Evolutionary conservation across 1,139 yeast species (phyloP), one percentile per base, ranked within the genome.

Genomic region (Pichia sp.): DNA sequence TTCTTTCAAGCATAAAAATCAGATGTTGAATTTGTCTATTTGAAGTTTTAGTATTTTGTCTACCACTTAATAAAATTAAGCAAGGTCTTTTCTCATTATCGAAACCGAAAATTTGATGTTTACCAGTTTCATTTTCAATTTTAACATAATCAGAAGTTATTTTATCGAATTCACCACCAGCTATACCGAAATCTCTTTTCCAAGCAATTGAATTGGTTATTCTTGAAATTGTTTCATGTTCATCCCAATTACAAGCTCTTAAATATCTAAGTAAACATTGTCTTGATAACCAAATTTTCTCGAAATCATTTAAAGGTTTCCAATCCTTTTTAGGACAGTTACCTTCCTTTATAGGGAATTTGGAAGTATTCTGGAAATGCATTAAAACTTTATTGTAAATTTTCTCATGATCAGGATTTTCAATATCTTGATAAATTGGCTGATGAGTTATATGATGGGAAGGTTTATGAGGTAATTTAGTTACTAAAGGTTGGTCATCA

Each of bases 151-250:
- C 85, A 1, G 84, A 67, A 0, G 82, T 73, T 36, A 86, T 61
- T 21, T 58, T 60, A 46, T 70, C 74, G 38, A 71, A 62, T 41
- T 78, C 73, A 38, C 76, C 66, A 17, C 80, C 73, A 25, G 77
- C 75, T 23, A 88, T 78, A 8, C 97, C 97, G 60, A 86, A 91
- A 40, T 85, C 85, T 51, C 97, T 75, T 64, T 97, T 74, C 97
- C 97, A 91, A 2, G 84, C 76, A 15, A 91, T 56, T 0, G 96
- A 81, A 32, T 30, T 32, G 11, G 39, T 39, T 5, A 91, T 64
- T 51, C 98, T 72, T 50, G 76, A 76, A 39, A 79, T 79, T 21
- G 93, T 77, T 9, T 79, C 83, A 25, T 72, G 71, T 1, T 69
- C 64, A 41, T 78, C 73, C 96, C 97, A 91, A 58, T 84, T 84